Evolutionary conservation across 805 yeast genomes (phyloP).

Genomic region (Wickerhamiella lipophila): DNA sequence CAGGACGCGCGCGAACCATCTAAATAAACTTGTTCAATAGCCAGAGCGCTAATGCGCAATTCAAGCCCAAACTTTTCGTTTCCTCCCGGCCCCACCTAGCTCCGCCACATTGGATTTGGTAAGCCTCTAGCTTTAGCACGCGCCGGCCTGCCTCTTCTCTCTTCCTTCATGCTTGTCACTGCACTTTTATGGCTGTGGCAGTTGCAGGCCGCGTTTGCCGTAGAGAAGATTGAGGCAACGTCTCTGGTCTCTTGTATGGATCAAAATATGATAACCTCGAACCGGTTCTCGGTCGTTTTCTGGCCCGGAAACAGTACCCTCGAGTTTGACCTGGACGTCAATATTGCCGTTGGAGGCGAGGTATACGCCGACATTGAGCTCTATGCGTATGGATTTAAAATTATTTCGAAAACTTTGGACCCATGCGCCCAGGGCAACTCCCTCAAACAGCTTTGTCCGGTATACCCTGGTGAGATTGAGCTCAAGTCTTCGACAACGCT

Average conservation of each 20-base stretch:
- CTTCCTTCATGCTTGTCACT: slow-evolving; percentile 1
- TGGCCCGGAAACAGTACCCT: slow-evolving; percentile 59
- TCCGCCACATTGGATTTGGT: neutral
- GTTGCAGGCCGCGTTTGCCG: slow-evolving; percentile 11
- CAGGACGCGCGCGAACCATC: too few species aligned
- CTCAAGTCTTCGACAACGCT: slow-evolving; percentile 55
- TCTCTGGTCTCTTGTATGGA: slow-evolving; percentile 83
- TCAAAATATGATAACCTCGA: slow-evolving; percentile 57
- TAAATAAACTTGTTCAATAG: too few species aligned
- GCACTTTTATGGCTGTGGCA: slow-evolving; percentile 4
- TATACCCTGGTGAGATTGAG: slow-evolving; percentile 69
- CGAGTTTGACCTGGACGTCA: slow-evolving; percentile 54
- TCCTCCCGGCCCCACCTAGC: too few species aligned
- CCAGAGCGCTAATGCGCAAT: too few species aligned
- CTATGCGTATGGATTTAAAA: slow-evolving; percentile 73
- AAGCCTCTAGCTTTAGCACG: neutral
- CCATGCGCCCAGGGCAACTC: slow-evolving; percentile 40
- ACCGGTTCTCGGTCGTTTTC: slow-evolving; percentile 60
- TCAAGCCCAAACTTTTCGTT: too few species aligned
- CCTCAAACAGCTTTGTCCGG: slow-evolving; percentile 85
- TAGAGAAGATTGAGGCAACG: slow-evolving; percentile 42
- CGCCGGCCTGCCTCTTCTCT: neutral
- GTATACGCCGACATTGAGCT: slow-evolving; percentile 60
- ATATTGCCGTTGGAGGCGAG: slow-evolving; percentile 53
- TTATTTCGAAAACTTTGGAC: slow-evolving; percentile 46